phyloP scores from a whole-genome alignment of 768 basidiomycete genomes.

The Amanita thiersii region DNA sequence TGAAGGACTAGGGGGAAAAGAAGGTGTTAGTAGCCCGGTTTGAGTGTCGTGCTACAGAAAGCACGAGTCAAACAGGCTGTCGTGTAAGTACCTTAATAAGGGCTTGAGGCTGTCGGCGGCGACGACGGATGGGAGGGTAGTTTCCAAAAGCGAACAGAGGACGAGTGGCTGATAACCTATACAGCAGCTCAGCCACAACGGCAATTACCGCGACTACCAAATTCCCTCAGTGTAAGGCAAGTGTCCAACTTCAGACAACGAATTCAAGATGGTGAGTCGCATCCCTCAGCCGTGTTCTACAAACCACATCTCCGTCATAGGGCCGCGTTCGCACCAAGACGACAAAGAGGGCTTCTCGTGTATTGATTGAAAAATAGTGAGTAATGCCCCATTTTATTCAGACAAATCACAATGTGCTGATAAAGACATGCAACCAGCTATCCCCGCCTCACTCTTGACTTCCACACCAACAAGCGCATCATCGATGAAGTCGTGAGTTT shows the following conservation, averaged over 20 bases:
- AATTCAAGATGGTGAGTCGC: slow-evolving; percentile 45
- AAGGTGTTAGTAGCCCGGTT: slow-evolving; percentile 49
- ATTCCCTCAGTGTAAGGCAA: background rate
- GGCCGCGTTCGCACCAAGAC: slow-evolving; percentile 99
- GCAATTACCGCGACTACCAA: slow-evolving; percentile 19
- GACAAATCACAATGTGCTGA: slow-evolving; percentile 5
- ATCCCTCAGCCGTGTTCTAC: slow-evolving; percentile 4
- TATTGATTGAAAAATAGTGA: slow-evolving; percentile 99
- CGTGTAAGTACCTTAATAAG: slow-evolving; percentile 33
- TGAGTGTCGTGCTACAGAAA: slow-evolving; percentile 80
- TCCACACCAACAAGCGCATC: slow-evolving; percentile 99
- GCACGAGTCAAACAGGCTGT: slow-evolving; percentile 71
- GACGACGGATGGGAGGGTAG: slow-evolving; percentile 12
- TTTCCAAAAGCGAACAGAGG: slow-evolving; percentile 14
- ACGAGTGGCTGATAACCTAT: slow-evolving; percentile 22
- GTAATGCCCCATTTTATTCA: slow-evolving; percentile 20
- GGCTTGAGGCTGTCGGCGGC: slow-evolving; percentile 17
- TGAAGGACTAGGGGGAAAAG: slow-evolving; percentile 15
- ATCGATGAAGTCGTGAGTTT: slow-evolving; percentile 86
- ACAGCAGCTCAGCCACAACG: slow-evolving; percentile 37
- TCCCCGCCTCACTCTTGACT: slow-evolving; percentile 97
- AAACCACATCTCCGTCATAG: slow-evolving; percentile 32
- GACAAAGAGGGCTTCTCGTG: slow-evolving; percentile 97
- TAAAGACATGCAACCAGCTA: slow-evolving; percentile 48
- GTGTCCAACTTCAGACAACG: slow-evolving; percentile 15